Percentiles rank a stretch among this genome's conserved stretches.
phyloP scores from a whole-genome alignment of 2,329 filamentous ascomycete species.

The Pseudocercospora eumusae region DNA sequence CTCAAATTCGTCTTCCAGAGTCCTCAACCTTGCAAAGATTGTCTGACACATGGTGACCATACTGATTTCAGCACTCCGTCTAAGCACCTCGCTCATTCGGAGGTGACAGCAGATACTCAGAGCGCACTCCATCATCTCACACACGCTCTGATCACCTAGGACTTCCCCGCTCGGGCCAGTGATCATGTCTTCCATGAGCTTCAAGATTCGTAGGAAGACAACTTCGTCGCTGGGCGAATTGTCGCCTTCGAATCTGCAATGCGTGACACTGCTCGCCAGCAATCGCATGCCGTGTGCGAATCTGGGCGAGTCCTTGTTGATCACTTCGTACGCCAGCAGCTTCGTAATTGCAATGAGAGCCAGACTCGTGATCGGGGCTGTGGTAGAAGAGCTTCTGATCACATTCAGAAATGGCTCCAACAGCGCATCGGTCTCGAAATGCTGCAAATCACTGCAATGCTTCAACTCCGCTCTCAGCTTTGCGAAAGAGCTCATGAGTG shows the following conservation, averaged over 20 bases:
- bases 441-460: constrained; percentile 80
- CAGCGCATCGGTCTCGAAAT: constrained; percentile 85
- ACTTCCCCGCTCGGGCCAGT: constrained; percentile 89
- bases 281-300: constrained; percentile 92
- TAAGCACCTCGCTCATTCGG: constrained; percentile 83
- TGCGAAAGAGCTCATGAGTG: constrained; percentile 91
- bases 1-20: constrained; percentile 71
- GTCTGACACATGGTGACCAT: constrained; percentile 99
- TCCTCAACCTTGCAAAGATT: constrained; percentile 90
- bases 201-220: constrained; percentile 88
- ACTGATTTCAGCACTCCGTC: constrained; percentile 88
- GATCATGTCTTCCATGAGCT: constrained; percentile 98
- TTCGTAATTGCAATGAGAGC: constrained; percentile 92
- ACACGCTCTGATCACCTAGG: constrained; percentile 96
- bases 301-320: constrained; percentile 79
- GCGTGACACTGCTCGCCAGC: constrained; percentile 89
- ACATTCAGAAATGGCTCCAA: constrained; percentile 95
- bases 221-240: constrained; percentile 95
- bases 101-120: constrained; percentile 96
- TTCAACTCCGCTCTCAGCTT: constrained; percentile 85
- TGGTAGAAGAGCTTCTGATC: constrained; percentile 92
- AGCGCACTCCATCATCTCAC: constrained; percentile 98
- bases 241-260: constrained; percentile 95
- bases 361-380: constrained; percentile 92
- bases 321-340: constrained; percentile 92